Evolutionary conservation across 78 protist species (phyloP), one percentile per base, ranked within the genome.

Genomic region (Dictyostelium capitatum): DNA sequence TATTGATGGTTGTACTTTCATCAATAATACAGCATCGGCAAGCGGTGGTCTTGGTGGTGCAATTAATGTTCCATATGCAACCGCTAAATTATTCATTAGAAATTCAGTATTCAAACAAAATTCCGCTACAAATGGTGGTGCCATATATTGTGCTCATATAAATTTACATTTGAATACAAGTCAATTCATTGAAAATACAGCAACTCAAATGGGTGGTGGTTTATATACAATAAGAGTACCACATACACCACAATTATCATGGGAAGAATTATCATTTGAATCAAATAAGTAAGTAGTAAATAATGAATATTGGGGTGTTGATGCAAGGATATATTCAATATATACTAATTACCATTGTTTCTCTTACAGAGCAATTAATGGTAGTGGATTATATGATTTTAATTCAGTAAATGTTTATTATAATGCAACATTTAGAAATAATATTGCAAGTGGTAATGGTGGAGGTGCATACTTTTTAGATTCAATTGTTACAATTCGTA

Each of bases 131-230:
- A 62, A 67, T 23, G 89, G 89, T 53, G 89, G 89, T 69, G 89
- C 69, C 28, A 48, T 82, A 50, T 67, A 46, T 20, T 54, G 79
- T 30, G 23, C 15, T 6, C 28, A 67, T 25, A 79, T 67, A 32
- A 17, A 48, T 17, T 20, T 82, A 43, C 48, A 50, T 15, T 32
- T 30, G n/a, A 43, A 32, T 9, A 30, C 57, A 11, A 67, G 47
- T 82, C 14, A 28, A 17, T 67, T 67, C 75, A 72, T 77, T 17
- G 9, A 7, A 37, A 83, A 83, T 23, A 43, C 57, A 41, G 92
- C 83, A 7, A 17, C 23, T 28, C 11, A 28, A 17, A 9, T 28
- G 37, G 92, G 83, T 57, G 92, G 92, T 75, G 92, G 73, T 28
- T 70, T 85, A 48, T 85, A 85, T 75, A 53, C 51, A 25, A 41